These are phyloP conservation scores for Chytridium lagenaria DNA, from an alignment of 371 early-diverging fungal species.

Conservation along the genomic window DNA sequence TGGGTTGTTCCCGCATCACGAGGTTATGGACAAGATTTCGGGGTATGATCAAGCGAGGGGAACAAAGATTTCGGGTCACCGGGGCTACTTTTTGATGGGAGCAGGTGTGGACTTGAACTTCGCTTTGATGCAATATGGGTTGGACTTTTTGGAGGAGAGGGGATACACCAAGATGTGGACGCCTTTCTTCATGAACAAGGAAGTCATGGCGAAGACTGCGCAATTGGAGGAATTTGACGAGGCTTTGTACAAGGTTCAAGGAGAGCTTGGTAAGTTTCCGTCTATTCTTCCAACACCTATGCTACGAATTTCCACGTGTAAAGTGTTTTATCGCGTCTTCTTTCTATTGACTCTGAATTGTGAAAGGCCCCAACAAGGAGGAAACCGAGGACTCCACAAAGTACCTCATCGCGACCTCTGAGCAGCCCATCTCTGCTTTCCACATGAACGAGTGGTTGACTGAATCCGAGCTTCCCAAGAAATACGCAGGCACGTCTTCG, in stretches of 20 bases:
- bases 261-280: conserved; percentile 35
- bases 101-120: conserved; percentile 96
- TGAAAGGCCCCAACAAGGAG: conserved; percentile 40
- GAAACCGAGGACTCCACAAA: conserved; percentile 89
- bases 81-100: conserved; percentile 97
- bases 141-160: conserved; percentile 88
- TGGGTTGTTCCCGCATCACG: conserved; percentile 86
- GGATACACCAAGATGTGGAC: conserved; percentile 98
- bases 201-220: conserved; percentile 98
- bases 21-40: conserved; percentile 89
- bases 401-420: conserved; percentile 99
- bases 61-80: conserved; percentile 97
- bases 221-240: conserved; percentile 99
- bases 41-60: conserved; percentile 66
- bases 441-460: conserved; percentile 98
- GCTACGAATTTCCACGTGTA: no score
- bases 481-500: conserved; percentile 97
- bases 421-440: conserved; percentile 99
- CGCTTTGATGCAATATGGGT: conserved; percentile 97
- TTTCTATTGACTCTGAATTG: conserved; percentile 18
- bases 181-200: conserved; percentile 98
- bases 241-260: conserved; percentile 93
- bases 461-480: conserved; percentile 91
- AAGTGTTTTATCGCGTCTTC: not conserved
- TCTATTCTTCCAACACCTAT: not conserved